Evolutionary conservation across 192 early-diverging fungal genomes (phyloP).

Genomic region (Backusella morwellensis): DNA sequence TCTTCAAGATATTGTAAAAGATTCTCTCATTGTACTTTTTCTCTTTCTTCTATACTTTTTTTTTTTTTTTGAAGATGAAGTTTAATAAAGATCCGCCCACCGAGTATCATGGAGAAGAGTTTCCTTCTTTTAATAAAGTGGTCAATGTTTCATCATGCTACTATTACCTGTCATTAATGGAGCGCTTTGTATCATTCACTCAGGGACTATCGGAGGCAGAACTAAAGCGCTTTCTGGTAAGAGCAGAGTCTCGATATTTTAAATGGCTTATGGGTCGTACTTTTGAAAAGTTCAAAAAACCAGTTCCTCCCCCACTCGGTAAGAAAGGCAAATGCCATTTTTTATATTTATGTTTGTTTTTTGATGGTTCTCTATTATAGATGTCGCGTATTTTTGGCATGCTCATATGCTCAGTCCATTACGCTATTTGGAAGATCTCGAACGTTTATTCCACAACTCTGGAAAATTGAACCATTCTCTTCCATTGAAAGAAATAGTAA

Average conservation of each 20-base stretch:
- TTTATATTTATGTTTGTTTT: background rate
- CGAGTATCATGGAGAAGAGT: background rate
- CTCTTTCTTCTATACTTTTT: background rate
- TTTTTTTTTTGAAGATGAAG: background rate
- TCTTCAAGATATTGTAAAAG: background rate
- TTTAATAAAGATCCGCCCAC: background rate
- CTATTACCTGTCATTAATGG: background rate
- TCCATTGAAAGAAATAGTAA: constrained; percentile 1
- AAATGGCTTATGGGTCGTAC: background rate
- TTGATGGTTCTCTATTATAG: background rate
- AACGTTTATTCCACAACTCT: background rate
- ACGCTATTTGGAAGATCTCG: background rate
- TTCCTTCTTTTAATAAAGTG: background rate
- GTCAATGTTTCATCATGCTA: background rate
- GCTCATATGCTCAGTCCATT: constrained; percentile 1
- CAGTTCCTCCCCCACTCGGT: background rate
- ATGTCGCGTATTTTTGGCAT: background rate
- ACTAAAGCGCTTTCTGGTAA: background rate
- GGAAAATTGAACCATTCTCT: background rate
- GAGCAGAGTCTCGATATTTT: background rate
- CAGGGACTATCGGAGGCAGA: background rate
- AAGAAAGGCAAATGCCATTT: background rate
- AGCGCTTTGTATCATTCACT: background rate
- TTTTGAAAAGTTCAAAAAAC: background rate
- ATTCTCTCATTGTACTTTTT: background rate